Evolutionary conservation across 129 eudicot species (phyloP).

Genomic region (Dittrichia graveolens): DNA sequence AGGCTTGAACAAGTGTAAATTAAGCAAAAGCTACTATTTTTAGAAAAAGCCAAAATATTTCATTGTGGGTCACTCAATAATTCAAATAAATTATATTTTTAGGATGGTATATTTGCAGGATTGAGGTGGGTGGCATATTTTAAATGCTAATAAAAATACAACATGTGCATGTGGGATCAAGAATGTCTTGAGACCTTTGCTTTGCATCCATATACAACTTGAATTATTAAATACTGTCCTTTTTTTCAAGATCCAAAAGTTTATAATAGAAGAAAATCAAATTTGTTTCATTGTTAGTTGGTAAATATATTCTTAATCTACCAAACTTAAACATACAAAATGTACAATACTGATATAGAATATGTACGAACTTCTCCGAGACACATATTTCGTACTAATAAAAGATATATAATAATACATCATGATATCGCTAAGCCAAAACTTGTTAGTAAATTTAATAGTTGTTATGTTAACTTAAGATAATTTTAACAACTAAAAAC

Average conservation of each 20-base stretch:
- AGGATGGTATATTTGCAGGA: neutral
- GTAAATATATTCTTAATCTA: neutral
- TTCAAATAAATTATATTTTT: constrained; percentile 1
- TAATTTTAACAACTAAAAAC: too few relatives aligned
- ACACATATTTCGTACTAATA: too few relatives aligned
- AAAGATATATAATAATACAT: too few relatives aligned
- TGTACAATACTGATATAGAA: too few relatives aligned
- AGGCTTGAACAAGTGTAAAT: neutral
- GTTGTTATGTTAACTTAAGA: too few relatives aligned
- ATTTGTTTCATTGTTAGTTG: neutral
- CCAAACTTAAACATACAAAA: too few relatives aligned
- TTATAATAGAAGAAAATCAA: neutral
- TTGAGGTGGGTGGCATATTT: constrained; percentile 14
- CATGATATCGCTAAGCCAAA: too few relatives aligned
- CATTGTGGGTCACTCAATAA: constrained; percentile 4
- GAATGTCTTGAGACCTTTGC: constrained; percentile 39
- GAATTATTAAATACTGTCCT: neutral
- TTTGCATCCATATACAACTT: constrained; percentile 26
- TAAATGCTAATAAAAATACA: constrained; percentile 6
- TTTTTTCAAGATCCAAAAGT: constrained; percentile 17
- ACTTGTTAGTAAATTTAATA: too few relatives aligned
- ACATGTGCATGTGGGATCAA: constrained; percentile 43
- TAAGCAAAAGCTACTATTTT: neutral
- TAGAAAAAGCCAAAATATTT: constrained; percentile 9
- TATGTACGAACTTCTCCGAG: too few relatives aligned